A percentile compares a stretch with the other conserved stretches of the same genome.
phyloP scores from a whole-genome alignment of 305 asterid species.

The Euphrasia arctica region DNA sequence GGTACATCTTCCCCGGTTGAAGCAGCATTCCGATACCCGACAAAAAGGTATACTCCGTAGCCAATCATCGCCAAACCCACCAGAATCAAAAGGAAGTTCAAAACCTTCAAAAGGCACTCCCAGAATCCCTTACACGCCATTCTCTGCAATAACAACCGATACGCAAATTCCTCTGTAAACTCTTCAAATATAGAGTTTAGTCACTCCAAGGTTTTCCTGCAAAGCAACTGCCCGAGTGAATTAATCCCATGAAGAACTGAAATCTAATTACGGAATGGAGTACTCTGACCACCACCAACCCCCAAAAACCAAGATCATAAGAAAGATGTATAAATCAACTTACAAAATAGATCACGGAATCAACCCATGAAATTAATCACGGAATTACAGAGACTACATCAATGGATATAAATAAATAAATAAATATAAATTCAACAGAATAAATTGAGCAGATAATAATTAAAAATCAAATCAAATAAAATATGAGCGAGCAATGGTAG shows the following conservation, averaged over 20 bases:
- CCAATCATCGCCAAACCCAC: conserved; percentile 92
- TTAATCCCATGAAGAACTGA: background rate
- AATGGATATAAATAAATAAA: background rate
- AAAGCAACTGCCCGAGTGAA: conserved; percentile 20
- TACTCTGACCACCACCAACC: background rate
- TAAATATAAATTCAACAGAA: background rate
- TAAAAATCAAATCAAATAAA: background rate
- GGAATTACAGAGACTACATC: background rate
- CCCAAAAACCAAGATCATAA: background rate
- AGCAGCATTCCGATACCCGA: conserved; percentile 58
- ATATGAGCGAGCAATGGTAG: conserved; percentile 3
- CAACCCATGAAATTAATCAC: background rate
- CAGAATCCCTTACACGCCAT: conserved; percentile 90
- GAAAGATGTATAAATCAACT: background rate
- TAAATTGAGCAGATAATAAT: background rate
- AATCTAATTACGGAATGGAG: background rate
- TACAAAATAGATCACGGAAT: background rate
- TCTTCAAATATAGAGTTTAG: background rate
- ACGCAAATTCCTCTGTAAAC: conserved; percentile 6
- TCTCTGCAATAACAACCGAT: conserved; percentile 17
- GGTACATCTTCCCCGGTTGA: conserved; percentile 45
- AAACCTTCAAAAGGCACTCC: conserved; percentile 82
- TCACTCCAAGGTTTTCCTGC: conserved; percentile 25
- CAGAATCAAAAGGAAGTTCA: conserved; percentile 73
- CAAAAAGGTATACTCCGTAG: conserved; percentile 86